Evolutionary conservation across 1,284 basidiomycete species (phyloP), one percentile per base, ranked within the genome.

Genomic region (Ceraceosorus bombacis): DNA sequence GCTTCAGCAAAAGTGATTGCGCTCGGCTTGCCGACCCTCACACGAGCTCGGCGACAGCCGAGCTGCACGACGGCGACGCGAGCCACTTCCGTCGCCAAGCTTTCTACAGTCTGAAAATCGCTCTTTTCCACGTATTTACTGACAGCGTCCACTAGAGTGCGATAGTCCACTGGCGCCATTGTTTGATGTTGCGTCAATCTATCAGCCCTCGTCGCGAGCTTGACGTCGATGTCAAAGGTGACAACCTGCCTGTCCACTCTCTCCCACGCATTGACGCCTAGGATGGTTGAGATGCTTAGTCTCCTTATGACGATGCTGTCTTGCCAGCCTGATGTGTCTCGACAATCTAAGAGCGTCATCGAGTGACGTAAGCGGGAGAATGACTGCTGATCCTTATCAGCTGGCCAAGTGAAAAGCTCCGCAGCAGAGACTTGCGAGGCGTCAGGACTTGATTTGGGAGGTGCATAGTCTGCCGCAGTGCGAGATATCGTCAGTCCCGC

Each of bases 231-330:
- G 66, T 87, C 85, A 55, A 87, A 78, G 15, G 82, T 79, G n/a
- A 90, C 83, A 40, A 83, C 74, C 73, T 92, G 89, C 69, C 82
- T 82, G 71, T 86, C 84, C 53, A 82, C 74, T 13, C 88, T 80
- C 77, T 91, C 89, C 74, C 84, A 85, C 2, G 83, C 80, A 69
- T 89, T 85, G 53, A 91, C 81, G 0, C 89, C 89, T 53, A 91
- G 80, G 58, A 90, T 82, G 38, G 83, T 81, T 17, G 82, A 80
- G 52, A 84, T 82, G 38, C 80, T 78, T 5, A 90, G 76, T 62
- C 83, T 81, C 15, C 81, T 78, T 6, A 88, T 76, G 53, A 79
- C 73, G 65, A 83, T 66, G 48, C 58, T 68, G 61, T 74, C 70
- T 15, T 46, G 10, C 10, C 10, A 10, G 43, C 43, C 43, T 15